These are phyloP conservation scores for Pseudophaeomoniella oleicola DNA, from an alignment of 2,329 filamentous ascomycete genomes.

Conservation along the genomic window DNA sequence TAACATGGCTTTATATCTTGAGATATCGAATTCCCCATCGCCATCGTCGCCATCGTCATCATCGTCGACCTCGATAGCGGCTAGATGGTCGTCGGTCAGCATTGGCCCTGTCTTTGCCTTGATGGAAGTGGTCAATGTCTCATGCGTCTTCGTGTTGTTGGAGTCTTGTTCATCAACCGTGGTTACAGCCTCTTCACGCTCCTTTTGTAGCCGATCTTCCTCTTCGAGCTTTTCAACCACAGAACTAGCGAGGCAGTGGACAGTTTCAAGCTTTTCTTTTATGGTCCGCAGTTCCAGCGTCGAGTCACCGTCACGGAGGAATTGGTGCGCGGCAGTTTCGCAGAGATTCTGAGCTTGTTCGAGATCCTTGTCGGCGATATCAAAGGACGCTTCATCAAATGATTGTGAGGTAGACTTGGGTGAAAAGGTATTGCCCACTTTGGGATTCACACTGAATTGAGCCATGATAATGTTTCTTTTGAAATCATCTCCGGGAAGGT, in stretches of 20 bases:
- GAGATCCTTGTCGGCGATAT: conserved; percentile 61
- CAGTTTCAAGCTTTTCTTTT: conserved; percentile 47
- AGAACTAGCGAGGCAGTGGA: conserved; percentile 44
- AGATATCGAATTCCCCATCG: background rate
- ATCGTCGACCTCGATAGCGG: background rate
- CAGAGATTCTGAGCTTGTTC: conserved; percentile 70
- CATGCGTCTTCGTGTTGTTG: background rate
- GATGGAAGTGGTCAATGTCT: background rate
- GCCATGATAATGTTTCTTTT: conserved; percentile 14
- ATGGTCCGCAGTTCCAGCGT: conserved; percentile 59
- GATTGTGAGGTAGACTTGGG: conserved; percentile 36
- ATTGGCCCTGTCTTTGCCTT: background rate
- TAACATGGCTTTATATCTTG: background rate
- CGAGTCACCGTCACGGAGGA: conserved; percentile 77
- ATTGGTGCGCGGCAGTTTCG: conserved; percentile 77
- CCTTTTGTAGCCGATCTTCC: conserved; percentile 6
- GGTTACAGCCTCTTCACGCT: conserved; percentile 11
- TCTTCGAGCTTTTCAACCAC: conserved; percentile 41
- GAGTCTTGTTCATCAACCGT: conserved; percentile 3
- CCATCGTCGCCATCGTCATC: background rate
- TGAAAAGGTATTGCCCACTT: conserved; percentile 3
- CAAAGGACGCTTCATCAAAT: conserved; percentile 51
- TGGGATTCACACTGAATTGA: conserved; percentile 7
- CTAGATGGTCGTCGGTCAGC: conserved; percentile 1
- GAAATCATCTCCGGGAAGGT: background rate